phyloP scores from a whole-genome alignment of 169 alveolate species.

The Cryptosporidium ryanae region DNA sequence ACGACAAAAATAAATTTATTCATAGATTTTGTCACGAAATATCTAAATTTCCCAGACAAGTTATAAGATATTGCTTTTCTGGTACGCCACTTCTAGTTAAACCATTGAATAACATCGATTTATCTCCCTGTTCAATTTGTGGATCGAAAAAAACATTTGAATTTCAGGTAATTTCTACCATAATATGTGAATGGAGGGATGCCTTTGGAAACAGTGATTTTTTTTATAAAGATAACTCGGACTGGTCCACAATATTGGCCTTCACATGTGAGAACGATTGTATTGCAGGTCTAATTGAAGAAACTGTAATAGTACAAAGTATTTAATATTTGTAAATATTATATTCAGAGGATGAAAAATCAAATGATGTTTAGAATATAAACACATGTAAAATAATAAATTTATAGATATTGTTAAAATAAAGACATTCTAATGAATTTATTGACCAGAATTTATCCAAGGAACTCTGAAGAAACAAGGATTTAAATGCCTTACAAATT shows the following conservation, averaged over 20 bases:
- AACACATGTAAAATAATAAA: too few relatives aligned
- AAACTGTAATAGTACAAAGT: constrained; percentile 17
- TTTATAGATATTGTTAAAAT: too few relatives aligned
- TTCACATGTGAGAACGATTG: constrained; percentile 58
- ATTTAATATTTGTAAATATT: not conserved
- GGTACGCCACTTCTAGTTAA: constrained; percentile 43
- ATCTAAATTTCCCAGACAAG: constrained; percentile 54
- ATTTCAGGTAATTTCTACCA: constrained; percentile 40
- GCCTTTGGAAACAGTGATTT: constrained; percentile 35
- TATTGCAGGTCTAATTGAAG: constrained; percentile 11
- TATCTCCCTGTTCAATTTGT: constrained; percentile 23
- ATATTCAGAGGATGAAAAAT: too few relatives aligned
- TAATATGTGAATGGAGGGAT: constrained; percentile 39
- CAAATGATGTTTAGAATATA: too few relatives aligned
- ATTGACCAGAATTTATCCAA: too few relatives aligned
- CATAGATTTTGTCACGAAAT: constrained; percentile 24
- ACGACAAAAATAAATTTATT: constrained; percentile 32
- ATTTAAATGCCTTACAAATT: not conserved
- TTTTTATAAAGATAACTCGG: constrained; percentile 2
- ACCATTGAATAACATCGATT: constrained; percentile 12
- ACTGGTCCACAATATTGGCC: constrained; percentile 59
- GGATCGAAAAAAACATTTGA: constrained; percentile 36
- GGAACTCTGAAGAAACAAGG: not conserved
- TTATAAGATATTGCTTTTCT: constrained; percentile 57
- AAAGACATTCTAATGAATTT: too few relatives aligned